A percentile compares a stretch with the other conserved stretches of the same genome.
phyloP scores from a whole-genome alignment of 257 asterid genomes.

The Solanum neorickii region DNA sequence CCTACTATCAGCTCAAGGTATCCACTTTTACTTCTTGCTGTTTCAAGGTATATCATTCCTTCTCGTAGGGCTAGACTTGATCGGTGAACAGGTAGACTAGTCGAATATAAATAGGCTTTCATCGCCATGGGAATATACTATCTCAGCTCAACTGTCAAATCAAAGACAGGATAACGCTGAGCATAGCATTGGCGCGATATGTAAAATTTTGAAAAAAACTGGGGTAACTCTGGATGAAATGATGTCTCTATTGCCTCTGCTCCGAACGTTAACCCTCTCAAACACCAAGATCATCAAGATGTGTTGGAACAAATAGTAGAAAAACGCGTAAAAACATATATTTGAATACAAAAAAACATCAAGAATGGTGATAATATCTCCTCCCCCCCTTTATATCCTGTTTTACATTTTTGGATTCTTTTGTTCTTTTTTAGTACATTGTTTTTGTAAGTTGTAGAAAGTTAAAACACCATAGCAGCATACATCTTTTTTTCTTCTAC shows the following conservation, averaged over 20 bases:
- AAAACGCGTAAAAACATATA: not conserved
- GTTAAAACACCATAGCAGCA: not conserved
- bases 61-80: conserved; percentile 83
- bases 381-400: not conserved
- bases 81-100: conserved; percentile 72
- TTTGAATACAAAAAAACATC: not conserved
- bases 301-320: not conserved
- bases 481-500: not conserved
- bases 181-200: not conserved
- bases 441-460: conserved; percentile 14
- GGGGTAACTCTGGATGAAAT: not conserved
- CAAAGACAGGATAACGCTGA: not conserved
- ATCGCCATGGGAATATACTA: not conserved
- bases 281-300: not conserved
- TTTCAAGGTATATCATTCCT: conserved; percentile 87
- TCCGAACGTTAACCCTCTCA: not conserved
- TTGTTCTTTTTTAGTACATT: conserved; percentile 5
- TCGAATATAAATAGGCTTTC: not conserved
- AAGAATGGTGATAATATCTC: conserved; percentile 11
- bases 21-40: conserved; percentile 85
- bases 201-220: not conserved
- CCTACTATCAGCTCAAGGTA: conserved; percentile 81
- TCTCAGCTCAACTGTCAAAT: not conserved
- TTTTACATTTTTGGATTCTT: conserved; percentile 11
- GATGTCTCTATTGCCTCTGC: not conserved